phyloP scores from a whole-genome alignment of 2,329 filamentous ascomycete genomes.

The Clonostachys byssicola region DNA sequence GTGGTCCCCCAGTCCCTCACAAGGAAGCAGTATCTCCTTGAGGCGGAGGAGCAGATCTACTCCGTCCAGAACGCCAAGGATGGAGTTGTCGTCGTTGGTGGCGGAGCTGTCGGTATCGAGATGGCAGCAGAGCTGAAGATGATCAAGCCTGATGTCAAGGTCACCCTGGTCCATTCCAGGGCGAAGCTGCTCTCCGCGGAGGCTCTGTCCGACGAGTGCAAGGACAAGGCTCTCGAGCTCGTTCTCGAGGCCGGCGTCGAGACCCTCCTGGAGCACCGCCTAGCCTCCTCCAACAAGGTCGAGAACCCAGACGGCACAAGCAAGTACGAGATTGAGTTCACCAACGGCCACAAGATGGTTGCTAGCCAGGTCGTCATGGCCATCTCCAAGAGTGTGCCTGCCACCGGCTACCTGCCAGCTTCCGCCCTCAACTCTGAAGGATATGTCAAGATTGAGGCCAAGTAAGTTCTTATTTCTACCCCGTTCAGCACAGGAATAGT shows the following conservation, averaged over 20 bases:
- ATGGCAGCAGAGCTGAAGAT: slow-evolving; percentile 77
- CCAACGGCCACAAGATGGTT: slow-evolving; percentile 53
- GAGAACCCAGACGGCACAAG: slow-evolving; percentile 33
- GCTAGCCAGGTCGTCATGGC: slow-evolving; percentile 68
- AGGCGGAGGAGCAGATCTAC: slow-evolving; percentile 57
- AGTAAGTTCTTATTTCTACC: slow-evolving; percentile 26
- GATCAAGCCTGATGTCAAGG: slow-evolving; percentile 56
- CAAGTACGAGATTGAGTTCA: slow-evolving; percentile 48
- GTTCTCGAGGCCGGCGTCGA: slow-evolving; percentile 61
- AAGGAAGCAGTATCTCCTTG: slow-evolving; percentile 58
- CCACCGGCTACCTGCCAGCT: slow-evolving; percentile 57
- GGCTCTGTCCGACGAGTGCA: slow-evolving; percentile 65
- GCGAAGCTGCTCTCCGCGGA: slow-evolving; percentile 69
- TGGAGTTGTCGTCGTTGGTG: slow-evolving; percentile 70
- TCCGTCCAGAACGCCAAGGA: slow-evolving; percentile 44
- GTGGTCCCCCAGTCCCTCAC: slow-evolving; percentile 65
- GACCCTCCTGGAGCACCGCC: slow-evolving; percentile 56
- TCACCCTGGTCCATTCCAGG: slow-evolving; percentile 74
- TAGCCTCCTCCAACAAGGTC: slow-evolving; percentile 43
- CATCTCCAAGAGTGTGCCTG: slow-evolving; percentile 58
- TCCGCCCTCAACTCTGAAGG: slow-evolving; percentile 58
- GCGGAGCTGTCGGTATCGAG: slow-evolving; percentile 74
- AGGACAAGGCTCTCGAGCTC: slow-evolving; percentile 54
- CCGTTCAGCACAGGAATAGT: too few relatives aligned
- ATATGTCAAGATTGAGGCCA: slow-evolving; percentile 58